Conservation (phyloP, 1,139 yeast genomes). For the Hemisphaericaspora xylofermentans region DNA sequence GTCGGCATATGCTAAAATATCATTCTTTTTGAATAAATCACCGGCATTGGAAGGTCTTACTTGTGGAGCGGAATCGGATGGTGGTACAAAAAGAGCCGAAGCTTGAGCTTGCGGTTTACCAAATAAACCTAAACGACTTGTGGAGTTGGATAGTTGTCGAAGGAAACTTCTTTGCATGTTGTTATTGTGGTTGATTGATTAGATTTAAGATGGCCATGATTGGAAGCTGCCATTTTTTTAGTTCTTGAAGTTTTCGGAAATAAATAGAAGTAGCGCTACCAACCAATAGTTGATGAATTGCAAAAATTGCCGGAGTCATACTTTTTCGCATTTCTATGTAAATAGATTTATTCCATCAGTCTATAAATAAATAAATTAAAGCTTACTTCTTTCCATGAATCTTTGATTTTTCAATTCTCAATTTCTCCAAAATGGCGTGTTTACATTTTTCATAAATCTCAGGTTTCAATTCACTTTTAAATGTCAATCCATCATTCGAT, state of each 20-base stretch:
- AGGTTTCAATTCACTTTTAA: not conserved
- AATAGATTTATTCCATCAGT: no score
- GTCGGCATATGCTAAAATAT: slow-evolving; percentile 41
- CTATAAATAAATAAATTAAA: no score
- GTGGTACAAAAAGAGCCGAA: slow-evolving; percentile 22
- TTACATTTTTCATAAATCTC: slow-evolving; percentile 31
- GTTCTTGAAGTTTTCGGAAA: not conserved
- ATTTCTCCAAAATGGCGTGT: slow-evolving; percentile 24
- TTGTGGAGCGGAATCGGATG: slow-evolving; percentile 36
- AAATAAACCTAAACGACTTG: not conserved
- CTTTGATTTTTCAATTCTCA: slow-evolving; percentile 19
- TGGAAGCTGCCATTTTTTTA: not conserved
- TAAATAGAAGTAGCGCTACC: not conserved
- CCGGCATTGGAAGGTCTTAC: slow-evolving; percentile 38
- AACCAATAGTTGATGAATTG: no score
- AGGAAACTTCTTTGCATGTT: not conserved
- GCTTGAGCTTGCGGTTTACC: not conserved
- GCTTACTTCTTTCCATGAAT: not conserved
- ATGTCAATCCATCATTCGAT: not conserved
- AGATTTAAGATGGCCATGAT: slow-evolving; percentile 2
- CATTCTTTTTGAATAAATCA: slow-evolving; percentile 45
- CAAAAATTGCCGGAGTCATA: no score
- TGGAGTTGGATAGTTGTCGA: not conserved
- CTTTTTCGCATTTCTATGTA: no score
- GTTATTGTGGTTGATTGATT: not conserved